Percentiles rank a stretch among this genome's conserved stretches.
Evolutionary conservation across 2,329 filamentous ascomycete genomes (phyloP).

Genomic region (Tolypocladium cylindrosporum): DNA sequence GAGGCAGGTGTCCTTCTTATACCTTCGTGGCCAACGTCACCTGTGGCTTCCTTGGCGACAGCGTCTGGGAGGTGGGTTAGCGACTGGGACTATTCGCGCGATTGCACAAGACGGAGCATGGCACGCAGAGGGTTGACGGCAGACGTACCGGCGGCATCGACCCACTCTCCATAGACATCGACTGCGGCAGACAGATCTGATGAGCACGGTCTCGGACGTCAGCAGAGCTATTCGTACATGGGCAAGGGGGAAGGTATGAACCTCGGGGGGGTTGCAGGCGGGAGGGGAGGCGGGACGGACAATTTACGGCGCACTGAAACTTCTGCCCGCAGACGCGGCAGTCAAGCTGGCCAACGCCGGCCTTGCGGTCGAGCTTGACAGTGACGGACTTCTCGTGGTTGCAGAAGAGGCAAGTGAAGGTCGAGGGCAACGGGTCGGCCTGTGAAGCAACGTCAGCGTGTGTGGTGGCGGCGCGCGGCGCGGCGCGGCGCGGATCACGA

Average conservation of each 20-base stretch:
- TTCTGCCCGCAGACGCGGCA: conserved; percentile 92
- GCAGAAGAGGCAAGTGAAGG: conserved; percentile 97
- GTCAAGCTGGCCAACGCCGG: conserved; percentile 70
- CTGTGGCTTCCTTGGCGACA: conserved; percentile 37
- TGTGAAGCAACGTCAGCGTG: conserved; percentile 15
- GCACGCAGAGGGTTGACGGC: background rate
- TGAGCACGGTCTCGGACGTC: conserved; percentile 2
- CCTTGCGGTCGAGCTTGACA: conserved; percentile 90
- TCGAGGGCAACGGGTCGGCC: conserved; percentile 64
- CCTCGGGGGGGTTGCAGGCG: background rate
- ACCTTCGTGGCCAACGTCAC: conserved; percentile 16
- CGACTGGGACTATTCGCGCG: background rate
- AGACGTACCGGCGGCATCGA: conserved; percentile 63
- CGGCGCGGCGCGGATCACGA: background rate
- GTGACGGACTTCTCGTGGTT: conserved; percentile 91
- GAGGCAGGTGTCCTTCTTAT: conserved; percentile 8
- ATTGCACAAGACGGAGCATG: background rate
- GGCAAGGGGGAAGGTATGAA: too few relatives aligned
- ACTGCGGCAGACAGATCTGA: conserved; percentile 80
- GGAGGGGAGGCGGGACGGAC: conserved; percentile 38
- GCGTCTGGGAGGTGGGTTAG: conserved; percentile 25
- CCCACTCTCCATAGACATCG: conserved; percentile 97
- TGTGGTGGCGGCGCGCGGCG: background rate
- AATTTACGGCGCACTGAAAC: conserved; percentile 90
- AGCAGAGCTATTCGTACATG: conserved; percentile 1